Base-by-base conservation (phyloP, 2,329 filamentous ascomycete genomes). In the Clarireedia monteithiana region DNA sequence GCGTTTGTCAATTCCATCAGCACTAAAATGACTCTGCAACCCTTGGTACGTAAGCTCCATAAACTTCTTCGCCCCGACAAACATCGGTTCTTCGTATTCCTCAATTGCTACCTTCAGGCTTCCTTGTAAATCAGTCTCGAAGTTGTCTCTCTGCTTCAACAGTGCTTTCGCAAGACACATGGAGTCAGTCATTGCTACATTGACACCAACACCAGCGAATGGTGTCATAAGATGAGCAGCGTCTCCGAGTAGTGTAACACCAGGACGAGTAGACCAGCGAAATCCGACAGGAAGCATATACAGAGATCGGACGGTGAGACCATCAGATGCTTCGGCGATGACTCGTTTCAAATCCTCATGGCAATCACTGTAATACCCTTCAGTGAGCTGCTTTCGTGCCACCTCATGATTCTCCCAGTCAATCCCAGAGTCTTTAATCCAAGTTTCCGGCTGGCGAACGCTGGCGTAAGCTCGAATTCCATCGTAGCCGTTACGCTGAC, bases 211-310 rank as follows among this genome's bases (percentile, higher is more conserved):
- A 2, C 77, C 77, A 0, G 72, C 72, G 58, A 74, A 75, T 0
- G 74, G 73, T 1, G 73, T 73, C 72, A 76, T 75, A 3, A 78
- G 56, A 64, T 79, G 75, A 6, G 76, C 76, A 4, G 76, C 73
- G 62, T 79, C 75, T 2, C 77, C 77, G 9, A 79, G 62, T 23
- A 80, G 66, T 2, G 77, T 77, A 14, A 76, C 66, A 2, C 75
- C 75, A 4, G 67, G 55, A 6, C 66, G 62, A n/a, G 66, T 58
- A 20, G 56, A 53, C 62, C 64, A 65, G 26, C 36, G 57, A 17
- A 63, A 58, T 4, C 63, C 63, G 24, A 62, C 47, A 65, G 61
- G 75, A 72, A 79, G 53, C 62, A 64, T 64, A 15, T 56, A 62
- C 14, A 60, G 34, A 1, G 59, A 42, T 44, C 70, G 54, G 2